phyloP scores from a whole-genome alignment of 2,329 filamentous ascomycete species.

The Arthrobotrys iridis region DNA sequence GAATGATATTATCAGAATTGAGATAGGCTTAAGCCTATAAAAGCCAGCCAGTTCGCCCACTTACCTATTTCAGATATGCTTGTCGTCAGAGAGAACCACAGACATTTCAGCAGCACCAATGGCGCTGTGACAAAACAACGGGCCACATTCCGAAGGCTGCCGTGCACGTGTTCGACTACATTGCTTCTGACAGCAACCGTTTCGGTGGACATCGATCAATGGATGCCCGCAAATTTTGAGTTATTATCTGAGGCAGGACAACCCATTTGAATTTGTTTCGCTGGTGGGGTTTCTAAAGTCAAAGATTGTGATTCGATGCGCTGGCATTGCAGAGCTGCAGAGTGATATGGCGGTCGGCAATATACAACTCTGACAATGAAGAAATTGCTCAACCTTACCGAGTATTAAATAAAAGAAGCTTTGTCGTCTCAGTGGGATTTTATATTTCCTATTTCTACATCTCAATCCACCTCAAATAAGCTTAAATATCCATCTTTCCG shows the following conservation, averaged over 20 bases:
- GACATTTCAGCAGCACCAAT: not conserved
- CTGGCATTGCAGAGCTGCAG: constrained; percentile 47
- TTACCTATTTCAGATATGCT: constrained; percentile 19
- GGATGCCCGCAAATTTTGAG: not conserved
- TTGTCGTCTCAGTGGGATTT: not conserved
- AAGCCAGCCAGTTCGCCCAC: not conserved
- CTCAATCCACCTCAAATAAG: constrained; percentile 24
- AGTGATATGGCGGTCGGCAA: constrained; percentile 41
- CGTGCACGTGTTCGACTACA: constrained; percentile 5
- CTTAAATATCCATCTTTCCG: not conserved
- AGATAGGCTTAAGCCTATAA: too few species aligned
- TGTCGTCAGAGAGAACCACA: constrained; percentile 14
- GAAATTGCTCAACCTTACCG: not conserved
- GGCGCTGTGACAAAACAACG: constrained; percentile 19
- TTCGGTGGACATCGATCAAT: constrained; percentile 41
- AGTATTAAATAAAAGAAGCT: constrained; percentile 13
- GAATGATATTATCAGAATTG: not conserved
- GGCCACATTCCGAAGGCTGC: not conserved
- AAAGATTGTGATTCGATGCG: constrained; percentile 20
- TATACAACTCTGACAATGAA: not conserved
- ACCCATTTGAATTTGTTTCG: not conserved
- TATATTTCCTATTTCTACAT: not conserved
- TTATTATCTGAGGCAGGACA: not conserved
- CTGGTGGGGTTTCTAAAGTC: not conserved
- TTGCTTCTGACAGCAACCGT: constrained; percentile 13